Percentiles rank a stretch among this genome's conserved stretches.
Evolutionary conservation across 108 stramenopile genomes (phyloP).

Genomic region (Cylindrotheca closterium): DNA sequence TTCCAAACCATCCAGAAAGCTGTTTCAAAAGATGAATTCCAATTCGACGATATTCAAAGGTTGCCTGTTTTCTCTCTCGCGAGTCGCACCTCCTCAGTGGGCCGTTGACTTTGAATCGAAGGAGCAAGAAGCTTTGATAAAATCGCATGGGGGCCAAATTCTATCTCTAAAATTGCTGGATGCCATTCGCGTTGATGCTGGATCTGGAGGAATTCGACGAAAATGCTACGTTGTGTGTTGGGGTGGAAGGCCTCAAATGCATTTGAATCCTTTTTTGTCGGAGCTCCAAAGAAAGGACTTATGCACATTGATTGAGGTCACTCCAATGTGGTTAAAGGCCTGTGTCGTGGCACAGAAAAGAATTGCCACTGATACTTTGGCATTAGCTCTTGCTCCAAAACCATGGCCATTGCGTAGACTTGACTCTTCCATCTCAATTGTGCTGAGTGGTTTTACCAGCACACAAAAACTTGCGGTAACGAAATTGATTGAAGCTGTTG

Average conservation of each 20-base stretch:
- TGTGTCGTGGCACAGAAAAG: slow-evolving; percentile 39
- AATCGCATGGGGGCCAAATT: slow-evolving; percentile 55
- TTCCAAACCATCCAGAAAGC: slow-evolving; percentile 9
- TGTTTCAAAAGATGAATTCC: slow-evolving; percentile 2
- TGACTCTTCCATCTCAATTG: background rate
- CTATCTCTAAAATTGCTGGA: slow-evolving; percentile 53
- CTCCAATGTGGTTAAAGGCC: slow-evolving; percentile 62
- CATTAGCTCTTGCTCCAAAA: slow-evolving; percentile 54
- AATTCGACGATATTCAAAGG: slow-evolving; percentile 48
- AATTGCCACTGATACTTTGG: slow-evolving; percentile 32
- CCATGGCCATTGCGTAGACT: slow-evolving; percentile 43
- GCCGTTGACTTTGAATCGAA: slow-evolving; percentile 41
- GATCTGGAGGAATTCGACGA: slow-evolving; percentile 13
- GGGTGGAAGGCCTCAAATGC: slow-evolving; percentile 29
- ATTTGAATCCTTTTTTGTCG: slow-evolving; percentile 32
- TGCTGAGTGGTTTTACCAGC: slow-evolving; percentile 67
- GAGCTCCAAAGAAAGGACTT: slow-evolving; percentile 37
- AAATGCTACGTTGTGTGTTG: slow-evolving; percentile 40
- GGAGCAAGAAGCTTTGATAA: slow-evolving; percentile 51
- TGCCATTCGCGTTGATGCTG: slow-evolving; percentile 47
- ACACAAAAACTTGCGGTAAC: slow-evolving; percentile 54
- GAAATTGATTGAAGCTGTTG: slow-evolving; percentile 46
- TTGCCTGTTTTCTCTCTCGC: slow-evolving; percentile 53
- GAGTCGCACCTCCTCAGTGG: slow-evolving; percentile 23
- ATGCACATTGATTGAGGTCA: slow-evolving; percentile 46